Conservation (phyloP, 2,329 filamentous ascomycete genomes). For the Byssothecium circinans region DNA sequence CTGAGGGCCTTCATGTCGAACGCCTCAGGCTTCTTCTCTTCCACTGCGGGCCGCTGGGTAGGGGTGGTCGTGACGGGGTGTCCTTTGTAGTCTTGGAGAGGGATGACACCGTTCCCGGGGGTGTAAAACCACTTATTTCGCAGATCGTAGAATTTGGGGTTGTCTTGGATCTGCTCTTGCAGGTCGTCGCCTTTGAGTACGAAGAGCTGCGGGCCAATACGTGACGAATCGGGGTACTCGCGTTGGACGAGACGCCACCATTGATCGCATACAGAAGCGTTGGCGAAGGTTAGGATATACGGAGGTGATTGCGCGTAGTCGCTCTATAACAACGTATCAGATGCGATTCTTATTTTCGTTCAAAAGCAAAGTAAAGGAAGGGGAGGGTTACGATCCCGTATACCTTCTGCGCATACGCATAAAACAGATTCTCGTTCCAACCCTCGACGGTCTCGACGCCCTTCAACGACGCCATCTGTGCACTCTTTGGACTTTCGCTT, state of each 20-base stretch:
- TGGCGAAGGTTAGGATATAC: conserved; percentile 39
- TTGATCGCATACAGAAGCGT: conserved; percentile 30
- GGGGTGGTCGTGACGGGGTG: conserved; percentile 16
- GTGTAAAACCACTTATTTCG: conserved; percentile 40
- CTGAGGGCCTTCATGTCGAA: conserved; percentile 28
- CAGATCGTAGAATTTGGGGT: conserved; percentile 31
- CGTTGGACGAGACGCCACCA: conserved; percentile 40
- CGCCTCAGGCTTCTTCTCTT: conserved; percentile 9
- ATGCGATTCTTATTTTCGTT: background rate
- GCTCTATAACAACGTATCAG: too few relatives aligned
- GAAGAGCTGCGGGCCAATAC: conserved; percentile 38
- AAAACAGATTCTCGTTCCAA: conserved; percentile 30
- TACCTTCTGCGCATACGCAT: conserved; percentile 42
- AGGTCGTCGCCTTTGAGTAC: conserved; percentile 39
- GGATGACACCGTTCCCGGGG: conserved; percentile 32
- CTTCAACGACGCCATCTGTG: conserved; percentile 3
- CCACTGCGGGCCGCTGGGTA: conserved; percentile 3
- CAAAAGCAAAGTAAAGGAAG: background rate
- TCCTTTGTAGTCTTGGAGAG: conserved; percentile 32
- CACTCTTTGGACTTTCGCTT: conserved; percentile 12
- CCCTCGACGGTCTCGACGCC: conserved; percentile 10
- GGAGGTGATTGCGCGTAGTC: conserved; percentile 36
- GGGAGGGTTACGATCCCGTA: conserved; percentile 4
- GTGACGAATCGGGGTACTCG: conserved; percentile 34
- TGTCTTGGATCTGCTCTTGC: conserved; percentile 35